Evolutionary conservation across 306 rosid species (phyloP).

Genomic region (Vigna mungo): DNA sequence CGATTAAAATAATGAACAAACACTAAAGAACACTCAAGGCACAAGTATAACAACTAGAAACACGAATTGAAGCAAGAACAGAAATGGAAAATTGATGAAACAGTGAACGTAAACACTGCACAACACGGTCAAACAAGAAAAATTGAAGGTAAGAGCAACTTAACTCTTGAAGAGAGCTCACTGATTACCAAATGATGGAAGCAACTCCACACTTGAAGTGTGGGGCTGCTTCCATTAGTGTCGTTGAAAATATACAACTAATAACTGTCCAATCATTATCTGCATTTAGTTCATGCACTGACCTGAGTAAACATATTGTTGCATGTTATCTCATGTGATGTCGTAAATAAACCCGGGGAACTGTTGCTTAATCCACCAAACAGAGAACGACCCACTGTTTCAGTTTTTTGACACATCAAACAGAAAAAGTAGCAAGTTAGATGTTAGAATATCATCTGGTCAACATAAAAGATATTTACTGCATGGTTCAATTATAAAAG

Average conservation of each 20-base stretch:
- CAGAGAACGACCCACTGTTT: conserved; percentile 72
- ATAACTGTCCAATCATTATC: background rate
- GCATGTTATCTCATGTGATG: conserved; percentile 59
- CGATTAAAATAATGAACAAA: no score
- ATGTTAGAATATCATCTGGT: conserved; percentile 3
- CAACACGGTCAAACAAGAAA: no score
- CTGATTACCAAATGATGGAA: no score
- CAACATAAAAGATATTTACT: background rate
- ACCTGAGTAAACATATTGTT: conserved; percentile 72
- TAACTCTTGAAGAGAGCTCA: no score
- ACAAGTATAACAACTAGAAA: no score
- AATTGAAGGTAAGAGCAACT: no score
- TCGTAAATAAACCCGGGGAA: conserved; percentile 51
- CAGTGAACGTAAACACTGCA: no score
- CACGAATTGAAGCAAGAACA: no score
- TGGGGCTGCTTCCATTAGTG: no score
- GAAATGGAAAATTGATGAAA: no score
- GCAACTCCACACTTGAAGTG: no score
- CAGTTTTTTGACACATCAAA: conserved; percentile 46
- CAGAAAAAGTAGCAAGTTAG: conserved; percentile 16
- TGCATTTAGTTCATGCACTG: conserved; percentile 31
- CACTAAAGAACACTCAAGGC: no score
- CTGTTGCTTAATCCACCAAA: conserved; percentile 61
- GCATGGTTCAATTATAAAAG: background rate
- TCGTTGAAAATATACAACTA: conserved; percentile 11